A percentile compares a stretch with the other conserved stretches of the same genome.
Conservation (phyloP, 2,329 filamentous ascomycete genomes). For the Trichophyton verrucosum region DNA sequence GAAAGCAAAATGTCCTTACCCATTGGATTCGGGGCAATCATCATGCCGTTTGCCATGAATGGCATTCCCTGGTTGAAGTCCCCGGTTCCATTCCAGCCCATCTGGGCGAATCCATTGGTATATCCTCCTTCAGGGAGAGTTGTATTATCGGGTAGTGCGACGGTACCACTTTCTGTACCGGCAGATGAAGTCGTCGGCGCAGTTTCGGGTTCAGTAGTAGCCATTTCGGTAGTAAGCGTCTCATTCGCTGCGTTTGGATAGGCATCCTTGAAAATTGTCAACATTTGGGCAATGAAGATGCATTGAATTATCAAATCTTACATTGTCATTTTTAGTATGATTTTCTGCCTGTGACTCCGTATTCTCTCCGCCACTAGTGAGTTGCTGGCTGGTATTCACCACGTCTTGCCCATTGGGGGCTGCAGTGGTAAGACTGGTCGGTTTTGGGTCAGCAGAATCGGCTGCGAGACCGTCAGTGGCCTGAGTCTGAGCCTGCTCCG, state of each 20-base stretch:
- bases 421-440: background rate
- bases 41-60: constrained; percentile 38
- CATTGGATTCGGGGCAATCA: constrained; percentile 71
- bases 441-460: background rate
- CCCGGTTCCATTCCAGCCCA: constrained; percentile 45
- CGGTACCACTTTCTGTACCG: background rate
- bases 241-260: background rate
- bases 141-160: background rate
- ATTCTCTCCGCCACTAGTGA: background rate
- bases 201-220: background rate
- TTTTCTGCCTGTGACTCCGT: background rate
- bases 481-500: background rate
- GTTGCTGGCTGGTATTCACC: background rate
- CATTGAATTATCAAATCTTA: background rate
- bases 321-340: background rate
- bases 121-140: background rate
- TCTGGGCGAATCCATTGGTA: constrained; percentile 41
- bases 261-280: background rate
- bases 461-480: background rate
- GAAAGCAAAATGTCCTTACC: constrained; percentile 46
- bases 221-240: background rate
- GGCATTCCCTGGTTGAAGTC: constrained; percentile 64
- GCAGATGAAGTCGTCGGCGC: background rate
- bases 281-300: background rate
- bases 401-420: background rate